Percentiles rank a stretch among this genome's conserved stretches.
phyloP scores from a whole-genome alignment of 2,329 filamentous ascomycete genomes.

The Penicillium griseofulvum region DNA sequence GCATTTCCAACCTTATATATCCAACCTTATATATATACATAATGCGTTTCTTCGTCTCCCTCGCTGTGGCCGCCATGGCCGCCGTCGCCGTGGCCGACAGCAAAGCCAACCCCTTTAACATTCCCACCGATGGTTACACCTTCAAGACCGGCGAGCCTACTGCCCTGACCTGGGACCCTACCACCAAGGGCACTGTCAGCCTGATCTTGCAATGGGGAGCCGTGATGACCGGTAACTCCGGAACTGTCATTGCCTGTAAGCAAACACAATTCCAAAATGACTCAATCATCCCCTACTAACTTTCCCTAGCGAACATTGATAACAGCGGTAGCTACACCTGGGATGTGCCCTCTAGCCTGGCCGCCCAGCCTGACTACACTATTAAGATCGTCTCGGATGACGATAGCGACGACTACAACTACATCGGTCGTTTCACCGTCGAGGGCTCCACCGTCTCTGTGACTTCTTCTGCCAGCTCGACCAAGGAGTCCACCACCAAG shows the following conservation, averaged over 20 bases:
- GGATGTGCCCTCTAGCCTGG: slow-evolving; percentile 42
- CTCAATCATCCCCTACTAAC: background rate
- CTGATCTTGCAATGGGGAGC: slow-evolving; percentile 51
- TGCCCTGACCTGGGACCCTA: slow-evolving; percentile 51
- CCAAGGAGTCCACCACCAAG: slow-evolving; percentile 17
- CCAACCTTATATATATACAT: slow-evolving; percentile 18
- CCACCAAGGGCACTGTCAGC: slow-evolving; percentile 51
- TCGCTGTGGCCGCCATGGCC: slow-evolving; percentile 47
- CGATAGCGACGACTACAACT: slow-evolving; percentile 49
- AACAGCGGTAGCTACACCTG: slow-evolving; percentile 53
- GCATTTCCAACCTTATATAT: background rate
- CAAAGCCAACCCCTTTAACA: slow-evolving; percentile 50
- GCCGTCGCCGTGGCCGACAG: slow-evolving; percentile 43
- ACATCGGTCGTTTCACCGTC: slow-evolving; percentile 53
- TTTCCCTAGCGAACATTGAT: slow-evolving; percentile 41
- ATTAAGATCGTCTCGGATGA: slow-evolving; percentile 53
- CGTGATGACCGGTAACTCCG: slow-evolving; percentile 41
- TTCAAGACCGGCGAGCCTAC: slow-evolving; percentile 49
- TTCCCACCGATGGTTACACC: slow-evolving; percentile 42
- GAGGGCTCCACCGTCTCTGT: slow-evolving; percentile 42
- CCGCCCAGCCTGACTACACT: slow-evolving; percentile 50
- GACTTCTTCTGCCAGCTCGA: slow-evolving; percentile 32
- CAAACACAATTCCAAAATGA: slow-evolving; percentile 10
- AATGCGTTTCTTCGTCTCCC: slow-evolving; percentile 48
- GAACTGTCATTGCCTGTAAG: slow-evolving; percentile 46